These are phyloP conservation scores for Comarum palustre DNA, from an alignment of 306 rosid species.

Conservation along the genomic window DNA sequence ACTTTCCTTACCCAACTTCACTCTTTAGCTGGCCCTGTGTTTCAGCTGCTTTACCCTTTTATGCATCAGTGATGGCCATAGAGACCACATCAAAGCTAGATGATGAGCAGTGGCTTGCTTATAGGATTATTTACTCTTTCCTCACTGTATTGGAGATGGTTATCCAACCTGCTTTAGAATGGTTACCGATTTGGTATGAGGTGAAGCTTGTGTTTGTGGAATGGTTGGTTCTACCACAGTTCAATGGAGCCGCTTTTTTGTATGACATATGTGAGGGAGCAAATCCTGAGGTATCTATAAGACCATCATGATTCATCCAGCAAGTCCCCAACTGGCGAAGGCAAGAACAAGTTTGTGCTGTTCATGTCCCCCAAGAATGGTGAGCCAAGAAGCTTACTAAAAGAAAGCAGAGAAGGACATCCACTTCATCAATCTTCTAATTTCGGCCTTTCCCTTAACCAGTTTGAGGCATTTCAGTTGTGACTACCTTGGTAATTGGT, in stretches of 20 bases:
- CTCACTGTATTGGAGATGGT: slow-evolving; percentile 80
- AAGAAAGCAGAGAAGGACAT: slow-evolving; percentile 5
- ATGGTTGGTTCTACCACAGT: slow-evolving; percentile 85
- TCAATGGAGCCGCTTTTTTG: slow-evolving; percentile 85
- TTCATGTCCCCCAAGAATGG: slow-evolving; percentile 50
- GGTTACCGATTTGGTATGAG: slow-evolving; percentile 81
- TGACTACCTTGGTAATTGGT: too few relatives aligned
- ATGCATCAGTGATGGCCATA: slow-evolving; percentile 82
- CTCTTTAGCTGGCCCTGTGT: slow-evolving; percentile 72
- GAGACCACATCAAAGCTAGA: slow-evolving; percentile 68
- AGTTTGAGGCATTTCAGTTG: too few relatives aligned
- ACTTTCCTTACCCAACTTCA: slow-evolving; percentile 55
- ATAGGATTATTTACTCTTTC: slow-evolving; percentile 85
- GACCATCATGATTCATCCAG: slow-evolving; percentile 8
- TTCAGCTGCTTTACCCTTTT: slow-evolving; percentile 76
- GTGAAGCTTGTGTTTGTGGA: slow-evolving; percentile 66
- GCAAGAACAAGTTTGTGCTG: slow-evolving; percentile 50
- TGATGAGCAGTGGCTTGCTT: slow-evolving; percentile 92
- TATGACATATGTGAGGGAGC: slow-evolving; percentile 61
- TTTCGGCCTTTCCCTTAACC: slow-evolving; percentile 2
- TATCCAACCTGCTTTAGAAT: slow-evolving; percentile 57
- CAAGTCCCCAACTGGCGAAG: slow-evolving; percentile 34
- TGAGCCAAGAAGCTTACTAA: slow-evolving; percentile 53
- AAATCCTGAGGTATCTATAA: slow-evolving; percentile 39
- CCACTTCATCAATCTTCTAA: background rate